Percentiles rank a stretch among this genome's conserved stretches.
Evolutionary conservation across 192 early-diverging fungal species (phyloP).

Genomic region (Entomortierella parvispora): DNA sequence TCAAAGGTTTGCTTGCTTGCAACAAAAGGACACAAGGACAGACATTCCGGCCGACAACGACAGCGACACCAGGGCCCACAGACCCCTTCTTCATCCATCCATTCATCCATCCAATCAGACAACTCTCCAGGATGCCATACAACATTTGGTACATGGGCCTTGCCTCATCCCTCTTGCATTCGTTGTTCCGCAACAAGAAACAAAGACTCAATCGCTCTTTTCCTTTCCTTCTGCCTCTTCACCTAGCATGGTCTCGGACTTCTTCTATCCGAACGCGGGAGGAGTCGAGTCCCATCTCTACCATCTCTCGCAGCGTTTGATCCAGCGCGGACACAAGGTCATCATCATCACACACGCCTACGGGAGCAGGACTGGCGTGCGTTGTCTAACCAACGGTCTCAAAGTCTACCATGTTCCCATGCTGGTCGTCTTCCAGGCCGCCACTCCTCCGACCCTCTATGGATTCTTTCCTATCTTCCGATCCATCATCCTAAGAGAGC

Average conservation of each 20-base stretch:
- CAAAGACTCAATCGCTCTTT: too few species aligned
- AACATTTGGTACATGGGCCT: slow-evolving; percentile 55
- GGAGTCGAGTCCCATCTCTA: slow-evolving; percentile 96
- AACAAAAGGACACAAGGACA: not conserved
- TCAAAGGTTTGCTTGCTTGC: not conserved
- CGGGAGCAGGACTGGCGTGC: slow-evolving; percentile 81
- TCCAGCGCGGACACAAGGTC: slow-evolving; percentile 93
- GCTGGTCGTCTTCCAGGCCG: slow-evolving; percentile 85
- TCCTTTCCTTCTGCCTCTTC: too few species aligned
- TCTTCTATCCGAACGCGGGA: slow-evolving; percentile 97
- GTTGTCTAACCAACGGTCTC: slow-evolving; percentile 90
- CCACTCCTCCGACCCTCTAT: slow-evolving; percentile 90
- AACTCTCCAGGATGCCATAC: slow-evolving; percentile 31
- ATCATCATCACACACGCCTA: slow-evolving; percentile 95
- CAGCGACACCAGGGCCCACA: too few species aligned
- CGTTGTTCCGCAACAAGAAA: too few species aligned
- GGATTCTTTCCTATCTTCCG: slow-evolving; percentile 93
- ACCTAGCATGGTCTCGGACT: slow-evolving; percentile 96
- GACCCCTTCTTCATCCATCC: too few species aligned
- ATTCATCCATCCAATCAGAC: too few species aligned
- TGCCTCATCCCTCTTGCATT: too few species aligned
- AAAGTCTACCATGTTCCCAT: slow-evolving; percentile 97
- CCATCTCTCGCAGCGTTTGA: slow-evolving; percentile 88
- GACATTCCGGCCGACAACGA: too few species aligned
- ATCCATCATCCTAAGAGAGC: slow-evolving; percentile 89